Base-by-base conservation (phyloP, 805 yeast species). In the Priceomyces fermenticarens region DNA sequence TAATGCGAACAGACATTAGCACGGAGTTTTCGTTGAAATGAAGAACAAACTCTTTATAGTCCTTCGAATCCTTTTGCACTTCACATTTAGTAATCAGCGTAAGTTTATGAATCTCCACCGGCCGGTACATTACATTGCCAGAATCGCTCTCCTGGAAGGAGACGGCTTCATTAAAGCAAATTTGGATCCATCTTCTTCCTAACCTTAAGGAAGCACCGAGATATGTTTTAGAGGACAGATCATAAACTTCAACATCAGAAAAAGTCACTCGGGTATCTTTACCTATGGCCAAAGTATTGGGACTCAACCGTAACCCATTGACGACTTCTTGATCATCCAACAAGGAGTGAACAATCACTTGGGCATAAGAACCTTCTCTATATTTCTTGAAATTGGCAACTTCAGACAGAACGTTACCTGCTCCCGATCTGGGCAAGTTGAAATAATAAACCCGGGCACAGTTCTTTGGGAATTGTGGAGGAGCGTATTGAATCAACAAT, bases 151-250 rank as follows among this genome's bases (percentile, higher is more conserved):
- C 53, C 10, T 45, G 43, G 25, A 58, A 59, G 3, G 43, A 38
- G 4, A 52, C 45, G 15, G 41, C 35, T 5, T 60, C 60, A 17
- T 53, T 60, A 3, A 54, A 49, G 43, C 65, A 66, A 4, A 85
- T 60, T 54, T 85, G 90, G 33, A 87, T 53, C 62, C 70, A 83
- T 49, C 78, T 79, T 42, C 84, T 75, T 6, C 96, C 96, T 39
- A 88, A 73, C 50, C 78, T 81, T 44, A 88, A 43, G 0, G 78
- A 73, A 3, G 83, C 83, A 1, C 87, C 83, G 13, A 74, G 65
- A 47, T 77, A 80, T 27, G 75, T 63, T n/a, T 73, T 72, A 12
- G 67, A 63, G 1, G 60, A 63, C 3, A 63, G 63, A 42, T 81
- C 78, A 53, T 68, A 83, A 8, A 79, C 49, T 5, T 76, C 70